Evolutionary conservation across 169 alveolate species (phyloP), one percentile per base, ranked within the genome.

Genomic region (Plasmodium yoelii): DNA sequence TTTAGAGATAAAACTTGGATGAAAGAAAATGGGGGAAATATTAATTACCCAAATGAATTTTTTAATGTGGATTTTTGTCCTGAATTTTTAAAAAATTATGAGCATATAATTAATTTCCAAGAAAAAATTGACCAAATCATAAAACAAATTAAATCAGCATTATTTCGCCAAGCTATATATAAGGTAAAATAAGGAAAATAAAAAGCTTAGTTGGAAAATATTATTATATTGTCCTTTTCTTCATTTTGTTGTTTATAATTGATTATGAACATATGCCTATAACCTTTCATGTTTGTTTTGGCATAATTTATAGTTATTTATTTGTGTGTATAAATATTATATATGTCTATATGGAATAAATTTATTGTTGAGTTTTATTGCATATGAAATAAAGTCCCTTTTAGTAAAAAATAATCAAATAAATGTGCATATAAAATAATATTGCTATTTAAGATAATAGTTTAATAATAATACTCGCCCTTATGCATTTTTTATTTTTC

Each of bases 1-100:
- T 75, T 75, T 44, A 39, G 88, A 75, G 88, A 75, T 75, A 75
- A 75, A 64, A 75, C 63, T 26, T 75, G 88, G 88, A 75, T 75
- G 65, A 61, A 75, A 15, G 77, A 75, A 75, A 75, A 75, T 63
- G 88, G 88, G 18, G 56, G 46, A n/a, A 75, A 64, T 63, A 75
- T 75, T 77, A 26, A 75, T 47, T 49, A 75, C 44, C 88, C 88
- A n/a, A 70, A 75, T 18, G 73, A 67, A 28, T 75, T 75, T 51
- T 42, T 75, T n/a, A 75, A 75, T 24, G 88, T 75, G 55, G 64
- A 75, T 18, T 75, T 75, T 55, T 75, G 88, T 67, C 88, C 88
- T n/a, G 77, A 75, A 4, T 75, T 75, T 75, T 75, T 75, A 51
- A 53, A 56, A 75, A 61, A 75, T 51, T 75, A 75, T 67, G 88